Evolutionary conservation across 768 basidiomycete species (phyloP).

Genomic region (Boletus bicolor): DNA sequence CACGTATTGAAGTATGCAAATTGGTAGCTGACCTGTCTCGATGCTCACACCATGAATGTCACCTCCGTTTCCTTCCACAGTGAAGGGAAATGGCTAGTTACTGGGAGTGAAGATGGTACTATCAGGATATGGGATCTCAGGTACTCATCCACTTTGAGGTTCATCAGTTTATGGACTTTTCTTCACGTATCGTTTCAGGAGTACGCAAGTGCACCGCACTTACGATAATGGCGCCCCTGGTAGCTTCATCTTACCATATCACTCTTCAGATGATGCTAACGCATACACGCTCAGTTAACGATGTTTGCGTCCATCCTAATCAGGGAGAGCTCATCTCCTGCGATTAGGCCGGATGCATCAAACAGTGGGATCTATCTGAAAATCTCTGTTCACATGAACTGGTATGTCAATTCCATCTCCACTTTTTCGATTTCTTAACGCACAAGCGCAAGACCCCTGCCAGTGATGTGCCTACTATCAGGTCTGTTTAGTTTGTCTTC

Average conservation of each 20-base stretch:
- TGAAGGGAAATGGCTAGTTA: conserved; percentile 98
- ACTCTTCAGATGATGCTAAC: conserved; percentile 11
- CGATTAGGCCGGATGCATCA: conserved; percentile 96
- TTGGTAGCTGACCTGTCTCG: conserved; percentile 75
- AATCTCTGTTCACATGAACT: conserved; percentile 96
- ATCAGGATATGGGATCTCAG: conserved; percentile 99
- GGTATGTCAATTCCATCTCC: conserved; percentile 44
- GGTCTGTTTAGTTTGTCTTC: no score
- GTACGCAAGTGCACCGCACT: conserved; percentile 82
- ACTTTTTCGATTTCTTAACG: conserved; percentile 12
- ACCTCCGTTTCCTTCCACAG: conserved; percentile 93
- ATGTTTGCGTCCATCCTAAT: conserved; percentile 96
- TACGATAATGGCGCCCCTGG: conserved; percentile 94
- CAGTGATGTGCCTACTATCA: conserved; percentile 76
- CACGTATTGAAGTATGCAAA: conserved; percentile 19
- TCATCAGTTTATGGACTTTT: conserved; percentile 1
- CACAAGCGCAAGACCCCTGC: conserved; percentile 73
- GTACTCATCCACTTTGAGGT: conserved; percentile 41
- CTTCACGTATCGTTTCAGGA: conserved; percentile 40
- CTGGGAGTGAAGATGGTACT: conserved; percentile 94
- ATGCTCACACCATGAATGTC: conserved; percentile 90
- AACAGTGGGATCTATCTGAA: conserved; percentile 97
- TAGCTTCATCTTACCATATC: conserved; percentile 31
- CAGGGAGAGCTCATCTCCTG: conserved; percentile 98
- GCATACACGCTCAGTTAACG: conserved; percentile 66